Evolutionary conservation across 2,329 filamentous ascomycete species (phyloP), one percentile per base, ranked within the genome.

Genomic region (Apiospora hydei): DNA sequence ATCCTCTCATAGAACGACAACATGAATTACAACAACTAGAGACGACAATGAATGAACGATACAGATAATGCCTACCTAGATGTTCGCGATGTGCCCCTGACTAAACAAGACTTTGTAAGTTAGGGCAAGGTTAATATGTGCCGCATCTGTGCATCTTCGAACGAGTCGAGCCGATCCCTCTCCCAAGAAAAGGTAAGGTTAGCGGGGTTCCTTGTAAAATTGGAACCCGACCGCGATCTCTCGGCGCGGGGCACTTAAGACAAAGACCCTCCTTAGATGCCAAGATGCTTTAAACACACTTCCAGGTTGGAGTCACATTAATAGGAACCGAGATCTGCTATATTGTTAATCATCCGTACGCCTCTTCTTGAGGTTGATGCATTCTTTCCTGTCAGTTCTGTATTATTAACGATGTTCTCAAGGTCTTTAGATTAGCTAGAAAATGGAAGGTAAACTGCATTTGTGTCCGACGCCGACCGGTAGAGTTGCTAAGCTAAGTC

Each of bases 1-100:
- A 38, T 69, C 51, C 61, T 47, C 10, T 69, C 47, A 44, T 24
- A 69, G 72, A 34, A 38, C 3, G 46, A 64, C 26, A 46, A 67
- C 26, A 72, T n/a, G 21, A 30, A 46, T 10, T 16, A 38, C 44
- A 53, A 8, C 24, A 51, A 11, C 21, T 44, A 34, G 21, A 61
- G 51, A 57, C 34, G 26, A 34, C 26, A 61, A 61, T 61, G 53
- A 18, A 34, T 6, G 34, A 8, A 49, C n/a, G 46, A n/a, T 34
- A 14, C 4, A 53, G 24, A 30, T 16, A 26, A 53, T 14, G 4
- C 24, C 11, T 14, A 30, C 51, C 11, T 14, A 30, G 10, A 14
- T 14, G 24, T 16, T 26, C 30, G 24, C 6, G 51, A 16, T n/a
- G 7, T 30, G 34, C 13, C 24, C 24, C 26, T 16, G 51, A 18